Percentiles rank a stretch among this genome's conserved stretches.
These are phyloP conservation scores for Vitis cinerea DNA, from an alignment of 164 flowering plant species.

Conservation along the genomic window DNA sequence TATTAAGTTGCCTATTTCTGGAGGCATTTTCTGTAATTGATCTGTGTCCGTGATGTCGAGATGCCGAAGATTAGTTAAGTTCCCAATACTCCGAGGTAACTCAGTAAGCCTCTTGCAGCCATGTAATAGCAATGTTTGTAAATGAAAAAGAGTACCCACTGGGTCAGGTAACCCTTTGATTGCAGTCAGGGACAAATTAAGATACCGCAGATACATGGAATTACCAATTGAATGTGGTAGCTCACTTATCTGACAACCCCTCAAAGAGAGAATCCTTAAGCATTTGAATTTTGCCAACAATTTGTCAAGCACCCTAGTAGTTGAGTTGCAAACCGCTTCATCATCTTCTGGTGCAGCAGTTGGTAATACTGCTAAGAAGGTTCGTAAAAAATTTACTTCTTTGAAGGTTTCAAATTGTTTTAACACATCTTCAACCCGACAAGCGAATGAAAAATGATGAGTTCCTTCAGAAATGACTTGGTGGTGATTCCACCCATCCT, in stretches of 20 bases:
- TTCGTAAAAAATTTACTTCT: conserved; percentile 18
- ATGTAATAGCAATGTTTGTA: conserved; percentile 28
- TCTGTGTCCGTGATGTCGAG: conserved; percentile 2
- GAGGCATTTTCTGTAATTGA: background rate
- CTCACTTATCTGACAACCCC: background rate
- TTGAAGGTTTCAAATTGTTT: conserved; percentile 12
- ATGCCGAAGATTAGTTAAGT: conserved; percentile 10
- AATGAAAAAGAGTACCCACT: conserved; percentile 17
- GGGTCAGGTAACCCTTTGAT: conserved; percentile 28
- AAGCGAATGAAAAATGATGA: conserved; percentile 21
- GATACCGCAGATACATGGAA: conserved; percentile 27
- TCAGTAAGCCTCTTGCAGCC: conserved; percentile 15
- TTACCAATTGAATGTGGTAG: conserved; percentile 18
- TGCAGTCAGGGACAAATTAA: conserved; percentile 24
- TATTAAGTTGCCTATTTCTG: background rate
- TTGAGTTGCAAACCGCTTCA: background rate
- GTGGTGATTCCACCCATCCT: background rate
- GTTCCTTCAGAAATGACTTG: background rate
- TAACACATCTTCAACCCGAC: background rate
- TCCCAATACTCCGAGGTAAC: conserved; percentile 8
- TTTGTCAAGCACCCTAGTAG: background rate
- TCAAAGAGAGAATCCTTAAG: conserved; percentile 24
- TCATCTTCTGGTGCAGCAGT: too few relatives aligned
- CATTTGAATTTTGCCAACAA: conserved; percentile 16
- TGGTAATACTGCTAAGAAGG: conserved; percentile 15